Evolutionary conservation across 2,329 filamentous ascomycete species (phyloP).

Genomic region (Chaetomium strumarium): DNA sequence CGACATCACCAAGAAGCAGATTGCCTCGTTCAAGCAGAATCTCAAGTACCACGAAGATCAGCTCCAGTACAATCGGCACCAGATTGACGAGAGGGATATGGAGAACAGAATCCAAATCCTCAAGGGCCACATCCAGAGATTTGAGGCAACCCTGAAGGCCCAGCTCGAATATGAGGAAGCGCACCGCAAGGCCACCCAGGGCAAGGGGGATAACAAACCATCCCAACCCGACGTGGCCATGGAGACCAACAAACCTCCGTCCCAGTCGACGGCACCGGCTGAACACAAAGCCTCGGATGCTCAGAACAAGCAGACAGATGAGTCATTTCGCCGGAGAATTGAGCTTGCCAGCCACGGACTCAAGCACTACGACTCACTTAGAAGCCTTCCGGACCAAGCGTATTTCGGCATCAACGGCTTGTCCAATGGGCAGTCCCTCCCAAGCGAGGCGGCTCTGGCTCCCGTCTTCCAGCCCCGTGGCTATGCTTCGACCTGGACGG

Average conservation of each 20-base stretch:
- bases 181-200: constrained; percentile 34
- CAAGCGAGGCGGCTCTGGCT: constrained; percentile 43
- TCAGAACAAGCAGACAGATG: constrained; percentile 5
- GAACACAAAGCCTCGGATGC: background rate
- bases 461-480: constrained; percentile 44
- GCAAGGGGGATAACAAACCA: constrained; percentile 22
- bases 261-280: background rate
- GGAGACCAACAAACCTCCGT: background rate
- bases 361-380: constrained; percentile 12
- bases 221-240: constrained; percentile 12
- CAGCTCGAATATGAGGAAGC: constrained; percentile 43
- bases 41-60: constrained; percentile 54
- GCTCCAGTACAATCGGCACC: constrained; percentile 55
- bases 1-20: constrained; percentile 55
- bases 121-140: constrained; percentile 32
- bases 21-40: constrained; percentile 45
- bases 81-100: constrained; percentile 53
- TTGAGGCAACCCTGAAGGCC: constrained; percentile 41
- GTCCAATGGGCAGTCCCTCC: constrained; percentile 35
- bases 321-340: constrained; percentile 2
- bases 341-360: constrained; percentile 3
- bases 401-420: constrained; percentile 22
- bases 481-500: constrained; percentile 15
- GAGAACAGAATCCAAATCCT: constrained; percentile 41
- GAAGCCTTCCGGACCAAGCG: background rate